Evolutionary conservation across 2,329 filamentous ascomycete species (phyloP).

Genomic region (Colletotrichum cuscutae): DNA sequence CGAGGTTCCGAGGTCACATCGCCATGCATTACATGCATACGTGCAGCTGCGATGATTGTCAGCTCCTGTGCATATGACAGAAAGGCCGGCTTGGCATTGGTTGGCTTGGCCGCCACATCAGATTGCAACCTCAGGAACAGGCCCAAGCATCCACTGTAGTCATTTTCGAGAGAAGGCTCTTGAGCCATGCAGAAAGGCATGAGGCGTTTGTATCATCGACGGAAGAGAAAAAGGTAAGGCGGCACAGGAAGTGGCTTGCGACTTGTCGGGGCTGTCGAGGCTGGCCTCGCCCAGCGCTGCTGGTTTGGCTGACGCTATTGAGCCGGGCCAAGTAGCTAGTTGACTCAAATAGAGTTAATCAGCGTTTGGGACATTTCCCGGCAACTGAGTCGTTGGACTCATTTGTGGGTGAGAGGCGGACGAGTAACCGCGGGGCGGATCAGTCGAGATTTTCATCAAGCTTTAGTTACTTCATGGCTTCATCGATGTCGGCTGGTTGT

Average conservation of each 20-base stretch:
- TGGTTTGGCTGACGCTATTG: constrained; percentile 21
- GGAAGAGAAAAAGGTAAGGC: neutral
- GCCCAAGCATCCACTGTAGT: neutral
- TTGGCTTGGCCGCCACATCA: neutral
- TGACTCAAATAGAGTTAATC: constrained; percentile 15
- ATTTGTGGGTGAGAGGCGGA: neutral
- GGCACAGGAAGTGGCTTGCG: constrained; percentile 6
- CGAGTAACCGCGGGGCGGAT: neutral
- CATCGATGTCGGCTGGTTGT: too few species aligned
- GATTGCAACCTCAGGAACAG: neutral
- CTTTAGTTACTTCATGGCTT: neutral
- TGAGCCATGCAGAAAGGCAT: neutral
- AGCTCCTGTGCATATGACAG: constrained; percentile 19
- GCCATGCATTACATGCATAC: constrained; percentile 1
- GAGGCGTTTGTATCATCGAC: neutral
- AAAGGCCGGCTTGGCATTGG: neutral
- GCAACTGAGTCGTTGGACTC: constrained; percentile 7
- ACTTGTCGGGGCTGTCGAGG: neutral
- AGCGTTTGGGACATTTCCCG: neutral
- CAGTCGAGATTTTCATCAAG: neutral
- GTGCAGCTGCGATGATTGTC: neutral
- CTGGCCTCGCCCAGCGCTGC: neutral
- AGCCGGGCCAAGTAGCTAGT: constrained; percentile 1
- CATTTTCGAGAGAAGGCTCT: neutral
- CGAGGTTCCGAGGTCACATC: neutral